A percentile compares a stretch with the other conserved stretches of the same genome.
Evolutionary conservation across 768 basidiomycete genomes (phyloP).

Genomic region (Daedalea quercina): DNA sequence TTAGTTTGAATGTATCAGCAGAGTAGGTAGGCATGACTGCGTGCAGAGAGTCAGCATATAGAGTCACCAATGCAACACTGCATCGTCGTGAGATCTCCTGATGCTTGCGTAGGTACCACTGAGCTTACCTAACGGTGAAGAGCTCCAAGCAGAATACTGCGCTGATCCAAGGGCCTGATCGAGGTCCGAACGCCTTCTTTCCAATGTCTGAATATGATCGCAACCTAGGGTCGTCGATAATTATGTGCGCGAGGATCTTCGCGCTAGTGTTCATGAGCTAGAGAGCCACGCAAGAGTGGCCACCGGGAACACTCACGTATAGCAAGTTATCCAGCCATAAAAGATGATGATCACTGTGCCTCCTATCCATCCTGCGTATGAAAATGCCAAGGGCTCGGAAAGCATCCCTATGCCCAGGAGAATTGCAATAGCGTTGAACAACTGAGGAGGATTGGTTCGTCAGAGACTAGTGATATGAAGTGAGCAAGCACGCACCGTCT

Average conservation of each 20-base stretch:
- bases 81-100: background rate
- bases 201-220: constrained; percentile 89
- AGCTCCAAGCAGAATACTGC: constrained; percentile 81
- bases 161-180: constrained; percentile 58
- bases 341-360: constrained; percentile 70
- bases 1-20: constrained; percentile 65
- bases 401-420: constrained; percentile 86
- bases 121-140: constrained; percentile 67
- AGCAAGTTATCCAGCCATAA: constrained; percentile 79
- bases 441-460: constrained; percentile 30
- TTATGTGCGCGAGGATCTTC: constrained; percentile 76
- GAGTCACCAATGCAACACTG: constrained; percentile 81
- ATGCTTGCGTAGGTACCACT: background rate
- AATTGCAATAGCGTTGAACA: constrained; percentile 88
- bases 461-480: background rate
- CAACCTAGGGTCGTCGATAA: constrained; percentile 59
- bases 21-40: constrained; percentile 63
- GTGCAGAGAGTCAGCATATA: constrained; percentile 84
- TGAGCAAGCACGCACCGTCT: constrained; percentile 47
- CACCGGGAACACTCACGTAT: constrained; percentile 59
- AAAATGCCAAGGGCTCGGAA: constrained; percentile 85
- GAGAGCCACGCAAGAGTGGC: background rate
- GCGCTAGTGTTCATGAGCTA: too few relatives aligned
- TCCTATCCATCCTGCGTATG: constrained; percentile 83
- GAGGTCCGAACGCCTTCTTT: constrained; percentile 78